Evolutionary conservation across 495 filamentous ascomycete genomes (phyloP), one percentile per base, ranked within the genome.

Genomic region (Neurospora sp.): DNA sequence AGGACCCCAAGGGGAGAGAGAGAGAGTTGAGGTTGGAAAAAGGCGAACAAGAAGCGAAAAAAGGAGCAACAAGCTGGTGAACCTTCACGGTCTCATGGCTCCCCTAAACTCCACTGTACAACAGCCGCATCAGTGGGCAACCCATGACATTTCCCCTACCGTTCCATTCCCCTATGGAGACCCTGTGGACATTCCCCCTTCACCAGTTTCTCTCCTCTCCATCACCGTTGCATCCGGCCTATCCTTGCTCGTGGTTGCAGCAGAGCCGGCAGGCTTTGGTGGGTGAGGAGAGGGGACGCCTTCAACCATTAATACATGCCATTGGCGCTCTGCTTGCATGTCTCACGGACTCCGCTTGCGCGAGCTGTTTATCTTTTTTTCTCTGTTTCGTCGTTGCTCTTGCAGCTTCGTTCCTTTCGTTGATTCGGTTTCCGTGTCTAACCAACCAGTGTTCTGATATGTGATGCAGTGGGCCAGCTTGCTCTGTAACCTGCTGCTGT

Each of bases 201-300:
- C 65, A 68, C 53, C 53, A 31, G 53, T 65, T 37, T 53, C 20
- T 17, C 40, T 31, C 31, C 65, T 78, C 78, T 74, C 78, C 77
- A 78, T 78, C 79, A 79, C 77, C 70, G 79, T 81, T 75, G 72
- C 76, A 81, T 80, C 79, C 73, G 76, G 74, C 72, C 59, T 70
- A 41, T 27, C 72, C 65, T 80, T 75, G 79, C 80, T 75, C 78
- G 79, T 70, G 73, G 73, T 70, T 78, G 77, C 78, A 81, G 73
- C 74, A 68, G 69, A 70, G 69, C 72, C 72, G 70, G 70, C 37
- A 41, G 70, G 42, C 48, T 44, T 73, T 41, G 17, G 40, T 45
- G 40, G 69, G 61, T 59, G 39, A 39, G 31, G 45, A 40, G 65
- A 70, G 45, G 71, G 45, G 35, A 39, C 20, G 70, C 45, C 73